Base-by-base conservation (phyloP, 1,139 yeast genomes). In the Taphrina sp. region DNA sequence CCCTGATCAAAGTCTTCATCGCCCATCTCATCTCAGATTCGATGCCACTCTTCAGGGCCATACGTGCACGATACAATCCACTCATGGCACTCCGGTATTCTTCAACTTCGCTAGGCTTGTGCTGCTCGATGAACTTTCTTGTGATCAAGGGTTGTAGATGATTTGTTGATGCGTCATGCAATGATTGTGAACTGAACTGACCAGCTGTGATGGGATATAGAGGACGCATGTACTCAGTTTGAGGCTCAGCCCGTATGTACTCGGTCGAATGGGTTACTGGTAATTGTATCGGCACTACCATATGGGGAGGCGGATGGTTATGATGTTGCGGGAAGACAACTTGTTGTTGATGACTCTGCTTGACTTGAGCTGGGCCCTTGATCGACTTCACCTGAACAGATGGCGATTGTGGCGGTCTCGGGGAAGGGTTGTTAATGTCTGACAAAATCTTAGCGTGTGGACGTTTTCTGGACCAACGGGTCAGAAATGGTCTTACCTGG, bases 21-120 rank as follows among this genome's bases (percentile, higher is more conserved):
- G 89, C 85, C 82, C 88, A 84, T 61, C 77, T 78, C 34, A 81
- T 72, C 65, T 85, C 95, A 17, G 74, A 70, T 34, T 72, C 75
- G 26, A 85, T 69, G 1, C 82, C 83, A 3, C 82, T 76, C 61
- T 75, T 75, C 60, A 85, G 76, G 1, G 89, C 78, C 80, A 85
- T 76, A 52, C 74, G 72, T 49, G 85, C 77, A 54, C 95, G 73
- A 38, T 75, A 75, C 64, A 49, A 35, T 5, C 36, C 24, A 20
- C 28, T 17, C n/a, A 35, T 20, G 31, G 54, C n/a, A n/a, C 23
- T 24, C 12, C 54, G 38, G 8, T 34, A 34, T 4, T 22, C 46
- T 28, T 20, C 16, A 34, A 24, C 22, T 17, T 38, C 46, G 5
- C 12, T 33, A 16, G 41, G 46, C 22, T 41, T 33, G 14, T 42